Conservation (phyloP, 2,329 filamentous ascomycete species). For the Fusarium tanahbumbuense region DNA sequence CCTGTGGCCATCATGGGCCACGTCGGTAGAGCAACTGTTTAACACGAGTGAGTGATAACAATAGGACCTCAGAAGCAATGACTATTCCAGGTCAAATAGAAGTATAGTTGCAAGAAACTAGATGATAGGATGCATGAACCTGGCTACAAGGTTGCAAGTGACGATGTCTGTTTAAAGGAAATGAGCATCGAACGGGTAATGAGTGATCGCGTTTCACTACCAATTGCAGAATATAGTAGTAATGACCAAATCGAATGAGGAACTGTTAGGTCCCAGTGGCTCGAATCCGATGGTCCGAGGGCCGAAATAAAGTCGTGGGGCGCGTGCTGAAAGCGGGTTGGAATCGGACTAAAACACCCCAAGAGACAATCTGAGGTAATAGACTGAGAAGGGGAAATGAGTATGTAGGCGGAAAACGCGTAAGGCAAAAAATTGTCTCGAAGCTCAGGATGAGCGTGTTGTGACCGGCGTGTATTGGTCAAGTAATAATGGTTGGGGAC, state of each 20-base stretch:
- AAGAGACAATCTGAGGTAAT: constrained; percentile 28
- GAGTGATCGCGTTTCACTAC: constrained; percentile 17
- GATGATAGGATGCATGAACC: constrained; percentile 14
- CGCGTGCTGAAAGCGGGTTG: constrained; percentile 36
- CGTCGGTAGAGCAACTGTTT: background rate
- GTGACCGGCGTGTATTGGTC: constrained; percentile 28
- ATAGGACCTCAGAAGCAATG: background rate
- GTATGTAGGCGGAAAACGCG: constrained; percentile 23
- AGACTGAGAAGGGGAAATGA: constrained; percentile 31
- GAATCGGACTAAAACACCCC: constrained; percentile 22
- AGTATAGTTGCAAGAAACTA: constrained; percentile 4
- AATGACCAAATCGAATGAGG: constrained; percentile 25
- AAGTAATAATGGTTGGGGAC: constrained; percentile 4
- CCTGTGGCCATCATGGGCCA: constrained; percentile 37
- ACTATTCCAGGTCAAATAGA: background rate
- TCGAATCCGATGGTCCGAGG: constrained; percentile 37
- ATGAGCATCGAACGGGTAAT: constrained; percentile 3
- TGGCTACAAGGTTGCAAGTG: constrained; percentile 14
- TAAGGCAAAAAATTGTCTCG: constrained; percentile 16
- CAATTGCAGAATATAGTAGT: constrained; percentile 18
- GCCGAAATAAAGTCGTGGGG: constrained; percentile 41
- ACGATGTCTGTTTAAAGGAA: constrained; percentile 6
- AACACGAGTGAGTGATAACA: background rate
- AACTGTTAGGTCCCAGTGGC: constrained; percentile 34
- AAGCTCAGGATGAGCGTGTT: constrained; percentile 8